Evolutionary conservation across 1,284 basidiomycete genomes (phyloP).

Genomic region (Sanguinoderma infundibulare): DNA sequence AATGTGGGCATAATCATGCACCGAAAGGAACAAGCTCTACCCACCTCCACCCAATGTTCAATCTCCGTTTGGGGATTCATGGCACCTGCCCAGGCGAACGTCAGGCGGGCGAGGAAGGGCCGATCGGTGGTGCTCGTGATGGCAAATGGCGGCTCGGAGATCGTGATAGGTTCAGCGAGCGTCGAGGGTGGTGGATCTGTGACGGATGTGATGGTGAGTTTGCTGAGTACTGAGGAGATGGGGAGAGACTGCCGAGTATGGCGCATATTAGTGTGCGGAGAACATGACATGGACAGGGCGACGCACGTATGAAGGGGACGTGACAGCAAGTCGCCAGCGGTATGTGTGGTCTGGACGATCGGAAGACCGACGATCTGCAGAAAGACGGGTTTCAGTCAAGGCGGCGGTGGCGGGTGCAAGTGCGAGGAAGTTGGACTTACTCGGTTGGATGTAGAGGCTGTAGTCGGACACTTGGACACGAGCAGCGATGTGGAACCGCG

Average conservation of each 20-base stretch:
- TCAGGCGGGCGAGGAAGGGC: constrained; percentile 68
- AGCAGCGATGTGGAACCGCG: constrained; percentile 70
- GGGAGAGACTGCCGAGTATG: constrained; percentile 49
- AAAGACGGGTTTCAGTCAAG: neutral
- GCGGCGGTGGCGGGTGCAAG: neutral
- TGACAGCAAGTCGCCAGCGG: constrained; percentile 72
- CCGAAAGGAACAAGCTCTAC: constrained; percentile 30
- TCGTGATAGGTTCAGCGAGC: constrained; percentile 39
- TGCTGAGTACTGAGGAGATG: constrained; percentile 56
- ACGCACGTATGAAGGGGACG: constrained; percentile 74
- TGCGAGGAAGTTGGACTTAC: constrained; percentile 40
- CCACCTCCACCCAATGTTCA: constrained; percentile 80
- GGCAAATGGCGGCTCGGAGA: constrained; percentile 59
- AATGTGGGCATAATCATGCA: neutral
- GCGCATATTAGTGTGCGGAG: neutral
- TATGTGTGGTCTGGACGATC: constrained; percentile 52
- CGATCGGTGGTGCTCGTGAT: constrained; percentile 57
- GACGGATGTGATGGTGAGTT: constrained; percentile 51
- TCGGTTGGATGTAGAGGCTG: constrained; percentile 62
- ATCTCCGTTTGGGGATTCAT: constrained; percentile 48
- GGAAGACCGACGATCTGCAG: constrained; percentile 47
- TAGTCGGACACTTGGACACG: constrained; percentile 66
- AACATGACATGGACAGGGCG: neutral
- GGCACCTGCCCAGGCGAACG: constrained; percentile 53
- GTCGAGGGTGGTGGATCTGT: constrained; percentile 44